A percentile compares a stretch with the other conserved stretches of the same genome.
Conservation (phyloP, 495 filamentous ascomycete species). For the Schizothecium vesticola region DNA sequence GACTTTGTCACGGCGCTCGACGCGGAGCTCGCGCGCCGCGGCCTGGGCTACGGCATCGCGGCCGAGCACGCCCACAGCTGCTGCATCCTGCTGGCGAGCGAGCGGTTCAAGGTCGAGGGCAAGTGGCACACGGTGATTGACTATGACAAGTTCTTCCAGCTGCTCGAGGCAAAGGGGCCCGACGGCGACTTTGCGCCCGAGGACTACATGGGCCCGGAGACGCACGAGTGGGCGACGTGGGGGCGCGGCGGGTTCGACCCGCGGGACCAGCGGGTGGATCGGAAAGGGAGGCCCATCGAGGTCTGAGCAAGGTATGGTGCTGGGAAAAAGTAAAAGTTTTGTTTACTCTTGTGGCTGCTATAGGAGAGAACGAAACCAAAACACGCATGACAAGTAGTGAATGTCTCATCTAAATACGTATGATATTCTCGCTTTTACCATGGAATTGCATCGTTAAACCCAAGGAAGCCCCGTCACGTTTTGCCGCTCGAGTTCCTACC, state of each 20-base stretch:
- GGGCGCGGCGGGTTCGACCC: constrained; percentile 92
- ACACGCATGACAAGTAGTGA: background rate
- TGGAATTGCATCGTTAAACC: constrained; percentile 4
- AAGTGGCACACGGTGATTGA: constrained; percentile 91
- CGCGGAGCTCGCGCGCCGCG: constrained; percentile 56
- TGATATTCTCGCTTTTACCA: background rate
- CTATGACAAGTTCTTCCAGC: constrained; percentile 82
- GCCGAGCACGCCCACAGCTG: constrained; percentile 94
- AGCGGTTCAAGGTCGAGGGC: constrained; percentile 62
- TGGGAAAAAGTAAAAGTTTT: background rate
- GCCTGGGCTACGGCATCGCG: constrained; percentile 79
- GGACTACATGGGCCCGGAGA: constrained; percentile 79
- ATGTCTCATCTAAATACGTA: background rate
- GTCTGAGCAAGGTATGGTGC: constrained; percentile 3
- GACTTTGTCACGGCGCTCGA: constrained; percentile 73
- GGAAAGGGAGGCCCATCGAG: constrained; percentile 59
- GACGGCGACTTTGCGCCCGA: constrained; percentile 72
- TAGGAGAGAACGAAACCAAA: background rate
- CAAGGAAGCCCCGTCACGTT: constrained; percentile 1
- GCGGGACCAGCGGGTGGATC: constrained; percentile 74
- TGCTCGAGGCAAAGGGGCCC: constrained; percentile 61
- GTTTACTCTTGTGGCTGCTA: background rate
- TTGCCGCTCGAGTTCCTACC: background rate
- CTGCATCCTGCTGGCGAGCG: constrained; percentile 78
- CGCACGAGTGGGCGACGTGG: constrained; percentile 93